These are phyloP conservation scores for Boletus rubescentipes DNA, from an alignment of 768 basidiomycete species.

Conservation along the genomic window DNA sequence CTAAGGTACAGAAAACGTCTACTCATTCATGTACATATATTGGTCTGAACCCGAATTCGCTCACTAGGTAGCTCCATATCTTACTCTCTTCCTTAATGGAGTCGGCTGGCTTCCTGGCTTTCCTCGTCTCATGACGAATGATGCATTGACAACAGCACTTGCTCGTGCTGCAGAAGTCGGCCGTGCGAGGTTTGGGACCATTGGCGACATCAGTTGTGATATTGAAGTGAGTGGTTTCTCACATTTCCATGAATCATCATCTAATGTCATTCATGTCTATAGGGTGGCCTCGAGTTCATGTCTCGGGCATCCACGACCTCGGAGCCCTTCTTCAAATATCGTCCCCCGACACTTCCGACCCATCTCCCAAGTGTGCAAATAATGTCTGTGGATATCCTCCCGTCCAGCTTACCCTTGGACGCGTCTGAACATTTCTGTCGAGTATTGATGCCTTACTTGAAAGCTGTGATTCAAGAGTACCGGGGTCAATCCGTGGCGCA, in stretches of 20 bases:
- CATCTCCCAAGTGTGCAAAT: constrained; percentile 64
- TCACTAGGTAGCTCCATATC: constrained; percentile 76
- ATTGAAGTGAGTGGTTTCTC: constrained; percentile 52
- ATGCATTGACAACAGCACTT: constrained; percentile 54
- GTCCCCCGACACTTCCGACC: constrained; percentile 40
- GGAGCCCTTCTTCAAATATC: constrained; percentile 63
- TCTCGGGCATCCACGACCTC: constrained; percentile 75
- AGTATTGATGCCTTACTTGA: constrained; percentile 66
- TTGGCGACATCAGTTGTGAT: constrained; percentile 91
- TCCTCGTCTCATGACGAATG: constrained; percentile 76
- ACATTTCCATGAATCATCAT: neutral
- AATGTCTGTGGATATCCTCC: constrained; percentile 91
- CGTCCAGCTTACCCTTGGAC: constrained; percentile 79
- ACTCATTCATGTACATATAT: neutral
- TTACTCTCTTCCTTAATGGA: constrained; percentile 84
- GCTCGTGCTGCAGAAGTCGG: constrained; percentile 48
- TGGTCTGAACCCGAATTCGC: neutral
- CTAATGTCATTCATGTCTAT: neutral
- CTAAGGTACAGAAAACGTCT: constrained; percentile 46
- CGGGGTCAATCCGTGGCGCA: constrained; percentile 27
- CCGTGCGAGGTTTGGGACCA: constrained; percentile 58
- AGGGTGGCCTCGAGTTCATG: constrained; percentile 88
- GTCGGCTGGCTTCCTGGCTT: constrained; percentile 78
- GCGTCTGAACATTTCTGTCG: constrained; percentile 76
- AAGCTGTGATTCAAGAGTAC: constrained; percentile 49